Base-by-base conservation (phyloP, 441 rosid genomes). In the Adansonia madagascariensis region DNA sequence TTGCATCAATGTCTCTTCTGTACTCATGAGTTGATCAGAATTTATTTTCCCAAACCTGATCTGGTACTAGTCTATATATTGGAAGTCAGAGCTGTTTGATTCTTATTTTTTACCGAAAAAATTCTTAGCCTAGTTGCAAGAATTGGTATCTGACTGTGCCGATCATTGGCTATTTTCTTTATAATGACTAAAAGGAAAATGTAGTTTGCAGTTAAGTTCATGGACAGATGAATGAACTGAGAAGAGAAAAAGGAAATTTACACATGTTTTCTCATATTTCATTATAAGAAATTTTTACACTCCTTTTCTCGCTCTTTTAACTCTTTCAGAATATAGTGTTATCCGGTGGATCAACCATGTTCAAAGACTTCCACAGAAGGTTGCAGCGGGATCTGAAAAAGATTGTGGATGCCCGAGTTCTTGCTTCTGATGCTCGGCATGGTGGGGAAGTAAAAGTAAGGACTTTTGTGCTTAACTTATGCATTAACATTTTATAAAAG, bases 301-400 rank as follows among this genome's bases (percentile, higher is more conserved):
- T 10, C 1, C 15, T 67, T 43, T 76, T 68, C 15, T 67, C 12
- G 61, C 53, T 27, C 15, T 20, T 65, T 67, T 44, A 73, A 60
- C 75, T 71, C 74, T 61, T 35, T 75, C 91, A 96, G 99, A 96
- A 96, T 88, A 90, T 94, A 81, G 98, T 96, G 67, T 84, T 96
- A 84, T 94, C 99, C 39, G 99, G 99, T 65, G 98, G 99, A 61
- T 96, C 99, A 80, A 96, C 99, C 55, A 93, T 96, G 99, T 96
- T 96, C 89, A 96, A 96, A 86, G 99, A 94, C 86, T 93, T 96
- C 76, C 94, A 93, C 80, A 90, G 98, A 88, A 91, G 99, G 87
- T 86, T 96, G 89, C 99, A 96, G 78, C 92, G 98, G 72, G 99
- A 96, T 88, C 80, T 96, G 76, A 96, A 94, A 86, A 96, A 93